phyloP scores from a whole-genome alignment of 768 basidiomycete genomes.

The Astraeus odoratus region DNA sequence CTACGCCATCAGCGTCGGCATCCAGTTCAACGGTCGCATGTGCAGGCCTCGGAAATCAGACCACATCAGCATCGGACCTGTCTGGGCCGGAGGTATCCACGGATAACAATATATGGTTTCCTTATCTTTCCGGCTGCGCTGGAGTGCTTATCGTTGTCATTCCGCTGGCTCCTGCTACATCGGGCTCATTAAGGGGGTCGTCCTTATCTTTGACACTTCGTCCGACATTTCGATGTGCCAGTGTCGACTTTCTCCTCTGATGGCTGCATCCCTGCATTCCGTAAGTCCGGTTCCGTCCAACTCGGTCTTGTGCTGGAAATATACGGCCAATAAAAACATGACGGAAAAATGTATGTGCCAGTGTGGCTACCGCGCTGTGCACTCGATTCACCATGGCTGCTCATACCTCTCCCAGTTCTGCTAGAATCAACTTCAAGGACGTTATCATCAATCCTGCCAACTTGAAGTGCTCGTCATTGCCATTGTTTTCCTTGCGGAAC shows the following conservation, averaged over 20 bases:
- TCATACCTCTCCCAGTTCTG: neutral
- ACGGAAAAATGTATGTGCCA: no score
- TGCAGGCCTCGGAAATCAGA: no score
- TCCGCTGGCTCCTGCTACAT: neutral
- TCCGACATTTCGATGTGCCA: neutral
- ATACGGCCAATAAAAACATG: neutral
- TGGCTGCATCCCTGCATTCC: neutral
- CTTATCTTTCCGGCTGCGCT: neutral
- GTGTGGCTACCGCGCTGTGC: no score
- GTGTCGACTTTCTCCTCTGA: no score
- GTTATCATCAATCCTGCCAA: slow-evolving; percentile 41
- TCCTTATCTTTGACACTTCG: neutral
- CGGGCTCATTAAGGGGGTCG: neutral
- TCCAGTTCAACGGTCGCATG: no score
- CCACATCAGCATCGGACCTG: no score
- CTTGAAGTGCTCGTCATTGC: slow-evolving; percentile 44
- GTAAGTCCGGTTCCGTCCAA: neutral
- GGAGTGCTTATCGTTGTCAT: neutral
- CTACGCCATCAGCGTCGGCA: no score
- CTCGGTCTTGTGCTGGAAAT: no score
- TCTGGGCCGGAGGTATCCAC: no score
- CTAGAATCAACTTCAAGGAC: slow-evolving; percentile 6
- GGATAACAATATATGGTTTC: no score
- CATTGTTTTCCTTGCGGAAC: slow-evolving; percentile 41
- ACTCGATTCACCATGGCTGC: slow-evolving; percentile 5